These are phyloP conservation scores for Daldinia loculata DNA, from an alignment of 495 filamentous ascomycete species.

Conservation along the genomic window DNA sequence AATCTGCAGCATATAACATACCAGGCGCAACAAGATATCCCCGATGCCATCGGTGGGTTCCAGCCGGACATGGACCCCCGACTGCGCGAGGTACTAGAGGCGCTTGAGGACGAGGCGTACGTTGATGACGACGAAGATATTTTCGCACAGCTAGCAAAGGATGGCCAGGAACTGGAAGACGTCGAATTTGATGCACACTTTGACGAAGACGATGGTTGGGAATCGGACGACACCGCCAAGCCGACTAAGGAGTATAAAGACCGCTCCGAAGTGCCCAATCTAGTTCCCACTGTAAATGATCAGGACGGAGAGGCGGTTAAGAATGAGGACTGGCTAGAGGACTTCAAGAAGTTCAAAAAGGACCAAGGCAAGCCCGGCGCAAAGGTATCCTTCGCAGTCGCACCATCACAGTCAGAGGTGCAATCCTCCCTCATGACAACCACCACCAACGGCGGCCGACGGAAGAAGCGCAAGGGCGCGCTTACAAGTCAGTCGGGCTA, in stretches of 20 bases:
- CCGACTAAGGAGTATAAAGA: constrained; percentile 59
- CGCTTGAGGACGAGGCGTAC: constrained; percentile 94
- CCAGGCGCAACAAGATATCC: constrained; percentile 92
- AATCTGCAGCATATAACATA: constrained; percentile 78
- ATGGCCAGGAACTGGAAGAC: constrained; percentile 67
- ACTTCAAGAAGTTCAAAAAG: constrained; percentile 90
- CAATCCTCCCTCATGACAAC: constrained; percentile 83
- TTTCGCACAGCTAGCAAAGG: constrained; percentile 79
- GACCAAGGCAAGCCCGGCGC: constrained; percentile 64
- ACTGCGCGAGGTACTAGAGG: constrained; percentile 89
- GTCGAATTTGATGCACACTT: constrained; percentile 66
- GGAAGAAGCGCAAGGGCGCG: constrained; percentile 91
- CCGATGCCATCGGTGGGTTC: constrained; percentile 89
- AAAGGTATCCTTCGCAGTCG: constrained; percentile 47
- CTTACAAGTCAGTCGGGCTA: constrained; percentile 88
- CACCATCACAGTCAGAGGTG: constrained; percentile 64
- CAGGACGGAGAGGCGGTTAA: constrained; percentile 56
- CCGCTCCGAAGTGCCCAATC: constrained; percentile 58
- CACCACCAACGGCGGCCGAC: constrained; percentile 73
- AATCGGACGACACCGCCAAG: constrained; percentile 92
- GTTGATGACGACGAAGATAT: constrained; percentile 89
- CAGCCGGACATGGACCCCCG: constrained; percentile 98
- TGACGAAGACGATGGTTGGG: constrained; percentile 83
- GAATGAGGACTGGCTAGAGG: constrained; percentile 79
- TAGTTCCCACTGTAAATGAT: constrained; percentile 52